Conservation (phyloP, 1,284 basidiomycete species). For the Apiotrichum brassicae region DNA sequence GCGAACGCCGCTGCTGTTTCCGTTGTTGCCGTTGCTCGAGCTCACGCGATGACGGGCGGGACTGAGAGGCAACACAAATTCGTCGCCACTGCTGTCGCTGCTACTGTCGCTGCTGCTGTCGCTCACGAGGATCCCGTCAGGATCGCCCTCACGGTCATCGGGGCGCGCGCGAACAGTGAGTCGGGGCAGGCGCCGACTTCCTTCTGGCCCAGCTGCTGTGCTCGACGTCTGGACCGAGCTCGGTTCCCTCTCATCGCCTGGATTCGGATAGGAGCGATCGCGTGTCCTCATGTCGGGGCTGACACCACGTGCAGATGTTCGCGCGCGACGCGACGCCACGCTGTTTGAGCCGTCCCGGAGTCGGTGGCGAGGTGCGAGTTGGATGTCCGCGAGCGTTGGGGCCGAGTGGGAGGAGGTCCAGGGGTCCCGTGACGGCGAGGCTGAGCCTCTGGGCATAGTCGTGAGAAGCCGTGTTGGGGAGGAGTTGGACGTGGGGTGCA, state of each 20-base stretch:
- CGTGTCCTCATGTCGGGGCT: neutral
- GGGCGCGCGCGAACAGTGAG: neutral
- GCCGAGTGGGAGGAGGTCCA: constrained; percentile 2
- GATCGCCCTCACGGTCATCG: neutral
- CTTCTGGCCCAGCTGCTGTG: neutral
- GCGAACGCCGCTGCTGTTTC: no score
- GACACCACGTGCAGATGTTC: neutral
- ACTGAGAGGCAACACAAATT: no score
- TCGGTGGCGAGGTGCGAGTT: constrained; percentile 24
- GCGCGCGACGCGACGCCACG: neutral
- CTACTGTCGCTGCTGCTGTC: neutral
- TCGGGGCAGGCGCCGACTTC: constrained; percentile 8
- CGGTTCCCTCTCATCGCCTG: no score
- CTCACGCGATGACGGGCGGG: no score
- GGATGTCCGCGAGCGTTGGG: constrained; percentile 27
- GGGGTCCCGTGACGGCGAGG: neutral
- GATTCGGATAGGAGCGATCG: neutral
- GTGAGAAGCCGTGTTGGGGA: neutral
- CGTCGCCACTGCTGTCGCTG: no score
- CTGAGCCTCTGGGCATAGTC: neutral
- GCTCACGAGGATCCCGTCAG: neutral
- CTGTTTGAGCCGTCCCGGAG: constrained; percentile 25
- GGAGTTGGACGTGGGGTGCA: neutral
- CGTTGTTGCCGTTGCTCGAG: no score
- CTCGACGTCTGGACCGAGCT: neutral